A percentile compares a stretch with the other conserved stretches of the same genome.
Evolutionary conservation across 257 asterid species (phyloP).

Genomic region (Solanum chilense): DNA sequence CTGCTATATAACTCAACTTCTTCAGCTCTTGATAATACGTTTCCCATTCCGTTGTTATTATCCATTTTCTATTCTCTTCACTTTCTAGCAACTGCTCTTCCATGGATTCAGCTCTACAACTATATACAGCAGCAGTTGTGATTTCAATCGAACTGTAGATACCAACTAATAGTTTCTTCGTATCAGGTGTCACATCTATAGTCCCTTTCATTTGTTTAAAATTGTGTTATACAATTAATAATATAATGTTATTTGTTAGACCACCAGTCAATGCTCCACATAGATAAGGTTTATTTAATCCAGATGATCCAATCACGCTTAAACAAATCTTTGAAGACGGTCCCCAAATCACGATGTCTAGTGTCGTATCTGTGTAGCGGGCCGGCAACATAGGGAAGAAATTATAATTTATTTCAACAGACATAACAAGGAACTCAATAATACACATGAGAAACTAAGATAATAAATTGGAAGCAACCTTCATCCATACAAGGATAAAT

Average conservation of each 20-base stretch:
- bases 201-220: background rate
- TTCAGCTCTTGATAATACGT: conserved; percentile 21
- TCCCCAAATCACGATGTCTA: background rate
- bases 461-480: background rate
- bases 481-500: background rate
- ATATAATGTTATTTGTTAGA: background rate
- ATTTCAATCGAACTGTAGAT: background rate
- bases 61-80: background rate
- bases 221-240: background rate
- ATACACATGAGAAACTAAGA: background rate
- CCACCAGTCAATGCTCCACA: background rate
- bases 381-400: background rate
- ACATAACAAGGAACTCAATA: background rate
- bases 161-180: background rate
- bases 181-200: background rate
- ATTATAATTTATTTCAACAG: background rate
- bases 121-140: background rate
- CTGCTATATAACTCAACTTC: conserved; percentile 25
- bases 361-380: background rate
- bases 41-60: background rate
- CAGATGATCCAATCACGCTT: background rate
- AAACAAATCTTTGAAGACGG: background rate
- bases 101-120: background rate
- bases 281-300: background rate
- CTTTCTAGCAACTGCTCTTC: background rate